A percentile compares a stretch with the other conserved stretches of the same genome.
Evolutionary conservation across 169 alveolate species (phyloP).

Genomic region (Plasmodium ovale): DNA sequence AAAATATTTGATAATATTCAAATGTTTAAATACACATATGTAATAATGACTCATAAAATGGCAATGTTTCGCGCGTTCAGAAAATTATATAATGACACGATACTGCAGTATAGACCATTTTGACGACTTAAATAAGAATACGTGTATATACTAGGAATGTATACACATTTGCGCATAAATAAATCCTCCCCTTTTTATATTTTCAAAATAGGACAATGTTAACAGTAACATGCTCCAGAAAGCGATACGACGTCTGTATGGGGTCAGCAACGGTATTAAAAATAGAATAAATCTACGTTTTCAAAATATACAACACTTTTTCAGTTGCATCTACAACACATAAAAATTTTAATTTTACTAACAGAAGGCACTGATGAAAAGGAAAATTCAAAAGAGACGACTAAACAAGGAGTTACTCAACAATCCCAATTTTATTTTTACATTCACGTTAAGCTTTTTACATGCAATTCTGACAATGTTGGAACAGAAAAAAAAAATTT

Average conservation of each 20-base stretch:
- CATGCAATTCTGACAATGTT: constrained; percentile 53
- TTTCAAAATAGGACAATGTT: constrained; percentile 47
- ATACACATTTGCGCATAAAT: constrained; percentile 6
- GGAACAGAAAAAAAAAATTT: constrained; percentile 26
- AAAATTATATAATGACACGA: not conserved
- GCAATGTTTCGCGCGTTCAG: too few relatives aligned
- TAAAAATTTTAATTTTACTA: constrained; percentile 3
- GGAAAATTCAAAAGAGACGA: constrained; percentile 31
- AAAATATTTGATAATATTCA: constrained; percentile 76
- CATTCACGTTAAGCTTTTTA: constrained; percentile 60
- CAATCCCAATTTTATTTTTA: constrained; percentile 62
- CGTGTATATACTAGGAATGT: not conserved
- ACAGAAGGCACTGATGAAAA: constrained; percentile 31
- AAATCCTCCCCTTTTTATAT: not conserved
- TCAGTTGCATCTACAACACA: constrained; percentile 5
- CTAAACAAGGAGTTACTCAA: constrained; percentile 10
- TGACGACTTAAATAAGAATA: not conserved
- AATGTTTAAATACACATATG: constrained; percentile 50
- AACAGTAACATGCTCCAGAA: constrained; percentile 59
- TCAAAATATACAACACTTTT: not conserved
- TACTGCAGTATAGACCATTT: not conserved
- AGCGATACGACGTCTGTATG: constrained; percentile 71
- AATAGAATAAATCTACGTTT: not conserved
- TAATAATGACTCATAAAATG: constrained; percentile 21
- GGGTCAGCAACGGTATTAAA: constrained; percentile 34